Evolutionary conservation across 2,329 filamentous ascomycete genomes (phyloP).

Genomic region (Metarhizium robertsii): DNA sequence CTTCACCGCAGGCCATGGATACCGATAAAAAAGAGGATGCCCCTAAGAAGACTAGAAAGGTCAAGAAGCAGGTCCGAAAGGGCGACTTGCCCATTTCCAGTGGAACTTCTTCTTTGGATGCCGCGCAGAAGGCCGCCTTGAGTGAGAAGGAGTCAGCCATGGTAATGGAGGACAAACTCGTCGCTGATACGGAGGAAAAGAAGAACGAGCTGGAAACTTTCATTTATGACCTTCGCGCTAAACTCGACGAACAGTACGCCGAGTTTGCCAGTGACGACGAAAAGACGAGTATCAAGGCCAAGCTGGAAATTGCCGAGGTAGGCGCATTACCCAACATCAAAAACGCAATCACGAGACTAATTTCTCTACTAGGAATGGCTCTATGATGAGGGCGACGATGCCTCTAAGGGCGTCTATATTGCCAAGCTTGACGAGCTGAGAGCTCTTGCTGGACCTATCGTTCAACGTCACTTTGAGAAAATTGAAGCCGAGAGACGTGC

Average conservation of each 20-base stretch:
- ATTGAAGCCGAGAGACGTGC: constrained; percentile 77
- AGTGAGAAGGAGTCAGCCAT: constrained; percentile 80
- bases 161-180: constrained; percentile 97
- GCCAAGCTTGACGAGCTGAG: constrained; percentile 95
- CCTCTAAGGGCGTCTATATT: constrained; percentile 86
- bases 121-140: constrained; percentile 53
- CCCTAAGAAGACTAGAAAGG: constrained; percentile 85
- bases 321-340: constrained; percentile 21
- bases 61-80: constrained; percentile 99
- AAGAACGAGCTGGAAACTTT: constrained; percentile 99
- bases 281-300: constrained; percentile 76
- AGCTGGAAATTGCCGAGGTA: constrained; percentile 82
- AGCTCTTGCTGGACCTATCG: constrained; percentile 79
- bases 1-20: constrained; percentile 61
- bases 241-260: constrained; percentile 85
- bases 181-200: constrained; percentile 96
- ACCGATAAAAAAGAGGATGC: constrained; percentile 62
- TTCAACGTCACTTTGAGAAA: constrained; percentile 94
- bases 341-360: constrained; percentile 6
- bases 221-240: constrained; percentile 94
- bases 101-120: constrained; percentile 73
- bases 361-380: constrained; percentile 79
- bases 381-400: constrained; percentile 93
- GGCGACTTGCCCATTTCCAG: constrained; percentile 83
- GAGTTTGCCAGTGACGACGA: constrained; percentile 87